Base-by-base conservation (phyloP, 768 basidiomycete genomes). In the Suillus brevipes region DNA sequence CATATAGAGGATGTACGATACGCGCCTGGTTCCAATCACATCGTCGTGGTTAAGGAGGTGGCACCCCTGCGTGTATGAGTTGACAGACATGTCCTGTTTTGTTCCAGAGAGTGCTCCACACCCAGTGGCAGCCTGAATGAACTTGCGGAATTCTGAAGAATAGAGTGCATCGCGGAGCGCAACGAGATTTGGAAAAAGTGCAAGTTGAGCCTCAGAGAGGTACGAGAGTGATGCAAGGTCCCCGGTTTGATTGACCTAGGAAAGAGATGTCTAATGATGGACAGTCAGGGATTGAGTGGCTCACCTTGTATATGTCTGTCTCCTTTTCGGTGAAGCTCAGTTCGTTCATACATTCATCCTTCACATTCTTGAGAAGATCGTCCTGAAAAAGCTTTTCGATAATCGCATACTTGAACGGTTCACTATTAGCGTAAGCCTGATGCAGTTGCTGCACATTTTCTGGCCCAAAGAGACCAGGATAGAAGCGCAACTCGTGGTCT, bases 1-100 rank as follows among this genome's bases (percentile, higher is more conserved):
- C 84, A 98, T 91, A 79, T 99, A 99, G 58, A 98, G 88, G 78
- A 99, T 97, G 81, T 97, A 99, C 1, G 94, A 96, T 61, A 98
- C 91, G 49, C 94, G 87, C 31, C 97, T 90, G 9, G 94, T 87
- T 66, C 95, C 95, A 73, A 98, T 98, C 31, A 97, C 96, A 76
- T 99, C 97, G 87, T 99, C 97, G 81, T 99, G 97, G 77, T 97
- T 94, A 72, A 99, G 88, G 12, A 99, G 85, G 78, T 99, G 95
- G 75, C 90, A 97, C 53, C 95, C 94, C 66, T 89, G 87, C 23
- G 89, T 90, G 78, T 98, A 98, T 9, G 91, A 89, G 73, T 94
- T 95, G 65, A 97, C 90, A 50, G 93, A 93, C 88, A 96, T 95
- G 81, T 99, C 97, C 73, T 94, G 95, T 75, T 95, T 97, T 50